Evolutionary conservation across 78 protist genomes (phyloP), one percentile per base, ranked within the genome.

Genomic region (Dictyostelium capitatum): DNA sequence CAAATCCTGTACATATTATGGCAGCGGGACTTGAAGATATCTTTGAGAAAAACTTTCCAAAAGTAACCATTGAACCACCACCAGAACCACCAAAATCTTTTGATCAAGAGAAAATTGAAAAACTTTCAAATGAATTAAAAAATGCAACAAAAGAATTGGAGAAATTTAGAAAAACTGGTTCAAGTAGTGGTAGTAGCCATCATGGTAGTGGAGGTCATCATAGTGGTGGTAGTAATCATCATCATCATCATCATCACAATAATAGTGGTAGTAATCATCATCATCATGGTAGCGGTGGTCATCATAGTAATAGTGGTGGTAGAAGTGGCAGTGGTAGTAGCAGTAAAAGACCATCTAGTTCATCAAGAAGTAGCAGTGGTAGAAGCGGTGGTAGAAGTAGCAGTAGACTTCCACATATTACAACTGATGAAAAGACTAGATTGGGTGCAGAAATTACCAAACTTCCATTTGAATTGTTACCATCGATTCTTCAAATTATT

Each of bases 1-100:
- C 78, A 30, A 80, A 83, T 48, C 92, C 69, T 23, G 90, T 91
- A 50, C 92, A 83, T 69, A 50, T 91, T 10, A 91, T 91, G 95
- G 95, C 95, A 1, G 46, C 73, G n/a, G 32, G 41, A 14, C 65
- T 91, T 51, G 93, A 77, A 50, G 93, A 87, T 62, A 4, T 64
- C 30, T 87, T 87, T 87, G 84, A 74, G 32, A 59, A 77, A 75
- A 79, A 69, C 51, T 87, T 57, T 69, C 64, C 84, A n/a, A 75
- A 87, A 37, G 79, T 78, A 11, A 1, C 50, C 10, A 37, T 19
- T 9, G 92, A 84, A 53, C 93, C 83, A 75, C 25, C 67, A 8
- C 12, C 59, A 37, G 25, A n/a, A 20, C 59, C 43, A 47, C 82
- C 51, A 19, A 28, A 25, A 15, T 25, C 28, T 77, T 30, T n/a